Percentiles rank a stretch among this genome's conserved stretches.
Evolutionary conservation across 2,329 filamentous ascomycete species (phyloP).

Genomic region (Monosporascus sp.): DNA sequence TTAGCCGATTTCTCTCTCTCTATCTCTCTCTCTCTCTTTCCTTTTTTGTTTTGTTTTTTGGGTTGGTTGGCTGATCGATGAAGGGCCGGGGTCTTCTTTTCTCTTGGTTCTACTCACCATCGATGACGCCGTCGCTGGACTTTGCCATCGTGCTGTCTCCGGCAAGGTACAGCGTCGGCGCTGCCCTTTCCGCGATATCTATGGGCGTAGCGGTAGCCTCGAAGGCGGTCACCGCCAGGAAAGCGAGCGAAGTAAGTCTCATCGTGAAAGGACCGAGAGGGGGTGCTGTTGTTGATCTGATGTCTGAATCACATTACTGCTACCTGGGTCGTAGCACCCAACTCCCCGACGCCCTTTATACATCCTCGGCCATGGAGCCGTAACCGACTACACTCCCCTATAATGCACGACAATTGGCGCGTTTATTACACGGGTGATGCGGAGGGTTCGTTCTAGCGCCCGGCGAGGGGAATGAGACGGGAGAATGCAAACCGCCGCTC

Average conservation of each 20-base stretch:
- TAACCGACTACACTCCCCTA: background rate
- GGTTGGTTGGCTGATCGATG: too few relatives aligned
- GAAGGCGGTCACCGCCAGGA: background rate
- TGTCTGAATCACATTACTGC: too few relatives aligned
- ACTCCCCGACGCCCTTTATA: background rate
- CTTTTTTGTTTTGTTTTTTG: too few relatives aligned
- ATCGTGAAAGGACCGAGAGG: background rate
- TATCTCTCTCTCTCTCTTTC: too few relatives aligned
- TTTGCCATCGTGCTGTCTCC: conserved; percentile 53
- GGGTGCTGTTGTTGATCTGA: too few relatives aligned
- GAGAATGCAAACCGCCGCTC: too few relatives aligned
- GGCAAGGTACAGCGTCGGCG: conserved; percentile 42
- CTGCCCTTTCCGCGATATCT: conserved; percentile 15
- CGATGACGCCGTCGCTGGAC: conserved; percentile 28
- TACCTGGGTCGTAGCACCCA: background rate
- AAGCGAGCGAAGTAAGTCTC: background rate
- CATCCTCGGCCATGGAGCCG: background rate
- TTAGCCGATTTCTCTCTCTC: too few relatives aligned
- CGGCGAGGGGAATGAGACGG: background rate
- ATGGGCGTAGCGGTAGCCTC: conserved; percentile 10
- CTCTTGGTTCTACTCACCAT: conserved; percentile 30
- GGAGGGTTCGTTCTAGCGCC: background rate
- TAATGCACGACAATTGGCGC: background rate
- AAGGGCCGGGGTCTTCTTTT: background rate
- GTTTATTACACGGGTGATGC: background rate